Conservation (phyloP, 2,329 filamentous ascomycete genomes). For the Botrytis fabae region DNA sequence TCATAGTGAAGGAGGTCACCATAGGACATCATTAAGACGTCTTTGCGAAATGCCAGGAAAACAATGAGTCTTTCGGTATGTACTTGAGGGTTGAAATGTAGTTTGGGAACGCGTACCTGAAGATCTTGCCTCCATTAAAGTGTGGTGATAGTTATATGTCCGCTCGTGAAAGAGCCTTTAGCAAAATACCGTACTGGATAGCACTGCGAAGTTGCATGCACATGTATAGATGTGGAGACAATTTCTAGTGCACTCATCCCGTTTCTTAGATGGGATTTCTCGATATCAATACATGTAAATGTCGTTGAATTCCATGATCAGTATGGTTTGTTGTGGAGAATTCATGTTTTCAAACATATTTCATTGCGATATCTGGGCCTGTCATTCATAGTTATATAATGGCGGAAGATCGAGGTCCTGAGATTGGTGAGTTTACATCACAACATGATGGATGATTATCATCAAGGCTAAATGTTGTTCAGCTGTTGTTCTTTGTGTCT, state of each 20-base stretch:
- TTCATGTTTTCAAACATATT: background rate
- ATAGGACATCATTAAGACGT: background rate
- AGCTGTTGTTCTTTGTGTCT: constrained; percentile 30
- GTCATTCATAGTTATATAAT: background rate
- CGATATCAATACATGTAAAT: background rate
- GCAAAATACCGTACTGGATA: background rate
- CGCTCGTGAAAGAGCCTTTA: background rate
- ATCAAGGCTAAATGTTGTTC: constrained; percentile 16
- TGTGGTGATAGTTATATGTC: too few relatives aligned
- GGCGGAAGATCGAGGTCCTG: constrained; percentile 13
- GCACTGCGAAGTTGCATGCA: background rate
- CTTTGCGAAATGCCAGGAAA: background rate
- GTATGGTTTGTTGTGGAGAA: background rate
- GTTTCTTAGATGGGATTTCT: background rate
- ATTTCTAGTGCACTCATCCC: background rate
- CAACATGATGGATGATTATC: background rate
- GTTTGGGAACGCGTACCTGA: background rate
- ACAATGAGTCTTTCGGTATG: background rate
- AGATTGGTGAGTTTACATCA: background rate
- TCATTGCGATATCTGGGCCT: background rate
- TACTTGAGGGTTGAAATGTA: background rate
- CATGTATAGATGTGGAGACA: background rate
- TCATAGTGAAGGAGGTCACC: background rate
- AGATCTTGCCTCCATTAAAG: background rate
- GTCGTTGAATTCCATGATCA: background rate